Evolutionary conservation across 2,329 filamentous ascomycete genomes (phyloP), one percentile per base, ranked within the genome.

Genomic region (Trichophyton equinum): DNA sequence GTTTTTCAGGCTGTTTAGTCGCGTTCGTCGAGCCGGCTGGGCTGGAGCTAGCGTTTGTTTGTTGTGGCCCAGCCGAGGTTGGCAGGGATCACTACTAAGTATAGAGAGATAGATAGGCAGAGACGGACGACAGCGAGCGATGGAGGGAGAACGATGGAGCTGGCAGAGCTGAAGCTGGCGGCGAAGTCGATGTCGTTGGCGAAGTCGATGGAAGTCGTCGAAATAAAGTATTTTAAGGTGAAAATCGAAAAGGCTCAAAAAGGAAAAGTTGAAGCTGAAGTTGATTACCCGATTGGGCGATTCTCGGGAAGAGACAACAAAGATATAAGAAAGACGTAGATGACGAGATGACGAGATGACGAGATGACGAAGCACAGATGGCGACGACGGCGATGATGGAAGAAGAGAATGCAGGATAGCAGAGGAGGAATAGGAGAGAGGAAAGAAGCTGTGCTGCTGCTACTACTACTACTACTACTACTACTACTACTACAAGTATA

Each of bases 21-120:
- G 46, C 46, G 46, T 27, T 51, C 46, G 38, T 38, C 33, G 44
- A 47, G 44, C 20, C 20, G 20, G 46, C 46, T 22, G 46, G 46
- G 20, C 40, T 44, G 20, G 46, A 51, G 46, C 46, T 51, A 51
- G 46, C 46, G 46, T 44, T 51, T 51, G 46, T 51, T 51, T 51
- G 46, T 51, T 51, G 46, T 51, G 46, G 25, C n/a, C 46, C 46
- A 51, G 46, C 46, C 46, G 46, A 51, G 46, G 46, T 51, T 51
- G 46, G 46, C 20, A 51, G 25, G 46, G 20, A 51, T 27, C 8
- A 15, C 18, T 18, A 20, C 18, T 8, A 25, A 22, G 20, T 11
- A 22, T 13, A 9, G 46, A 49, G 20, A 47, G 18, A 38, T 13
- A 38, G 33, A 38, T 2, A 33, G 3, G 8, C 6, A 18, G 18